These are phyloP conservation scores for Tolypocladium album DNA, from an alignment of 2,329 filamentous ascomycete species.

Conservation along the genomic window DNA sequence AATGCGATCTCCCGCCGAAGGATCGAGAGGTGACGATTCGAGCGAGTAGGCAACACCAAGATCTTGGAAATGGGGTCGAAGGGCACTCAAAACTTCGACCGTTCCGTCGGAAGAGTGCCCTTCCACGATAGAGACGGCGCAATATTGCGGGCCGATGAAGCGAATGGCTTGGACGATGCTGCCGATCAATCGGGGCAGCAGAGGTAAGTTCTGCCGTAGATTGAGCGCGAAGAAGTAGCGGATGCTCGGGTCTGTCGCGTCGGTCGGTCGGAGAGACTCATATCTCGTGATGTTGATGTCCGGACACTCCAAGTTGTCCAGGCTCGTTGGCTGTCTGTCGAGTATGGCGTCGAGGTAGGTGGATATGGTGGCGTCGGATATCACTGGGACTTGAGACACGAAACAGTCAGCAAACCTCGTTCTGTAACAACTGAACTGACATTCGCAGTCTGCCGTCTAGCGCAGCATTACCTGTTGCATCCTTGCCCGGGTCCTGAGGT, in stretches of 20 bases:
- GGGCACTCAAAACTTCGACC: conserved; percentile 30
- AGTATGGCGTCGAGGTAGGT: not conserved
- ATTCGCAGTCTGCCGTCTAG: not conserved
- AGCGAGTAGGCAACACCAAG: conserved; percentile 31
- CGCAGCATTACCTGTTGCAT: not conserved
- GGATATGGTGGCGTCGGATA: not conserved
- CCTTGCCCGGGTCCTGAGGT: not conserved
- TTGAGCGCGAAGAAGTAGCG: conserved; percentile 42
- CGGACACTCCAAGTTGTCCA: not conserved
- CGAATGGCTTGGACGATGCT: conserved; percentile 35
- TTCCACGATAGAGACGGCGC: conserved; percentile 41
- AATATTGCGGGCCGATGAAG: conserved; percentile 36
- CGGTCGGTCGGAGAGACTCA: not conserved
- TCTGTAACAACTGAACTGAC: too few species aligned
- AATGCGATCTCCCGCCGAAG: conserved; percentile 33
- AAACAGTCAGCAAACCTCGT: not conserved
- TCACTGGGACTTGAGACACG: not conserved
- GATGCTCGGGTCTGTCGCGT: not conserved
- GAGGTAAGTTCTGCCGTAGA: conserved; percentile 27
- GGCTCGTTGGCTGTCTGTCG: not conserved
- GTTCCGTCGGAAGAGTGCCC: conserved; percentile 42
- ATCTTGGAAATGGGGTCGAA: conserved; percentile 26
- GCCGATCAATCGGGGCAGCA: conserved; percentile 34
- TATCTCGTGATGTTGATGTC: not conserved
- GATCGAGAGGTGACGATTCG: conserved; percentile 29